Conservation (phyloP, 352 stramenopile species). For the Globisporangium irregulare region DNA sequence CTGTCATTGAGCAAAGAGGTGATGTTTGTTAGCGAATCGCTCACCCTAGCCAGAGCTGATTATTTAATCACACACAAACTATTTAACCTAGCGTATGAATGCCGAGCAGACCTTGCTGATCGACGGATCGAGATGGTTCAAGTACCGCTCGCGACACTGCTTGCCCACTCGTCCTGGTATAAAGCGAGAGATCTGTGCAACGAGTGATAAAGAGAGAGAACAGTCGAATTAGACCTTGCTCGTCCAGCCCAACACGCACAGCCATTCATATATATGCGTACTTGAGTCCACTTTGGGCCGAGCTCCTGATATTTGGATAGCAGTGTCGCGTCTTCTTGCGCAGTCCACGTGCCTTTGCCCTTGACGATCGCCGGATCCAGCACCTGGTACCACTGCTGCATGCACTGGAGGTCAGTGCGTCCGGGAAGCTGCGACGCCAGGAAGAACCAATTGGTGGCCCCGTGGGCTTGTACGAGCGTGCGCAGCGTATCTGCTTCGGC, state of each 20-base stretch:
- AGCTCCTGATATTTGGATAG: slow-evolving; percentile 38
- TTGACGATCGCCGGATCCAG: slow-evolving; percentile 49
- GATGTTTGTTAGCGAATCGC: neutral
- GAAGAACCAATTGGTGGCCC: slow-evolving; percentile 67
- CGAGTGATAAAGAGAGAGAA: neutral
- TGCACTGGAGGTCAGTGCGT: slow-evolving; percentile 70
- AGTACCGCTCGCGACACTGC: slow-evolving; percentile 70
- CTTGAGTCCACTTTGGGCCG: slow-evolving; percentile 57
- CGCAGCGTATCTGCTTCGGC: slow-evolving; percentile 34
- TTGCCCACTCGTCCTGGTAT: slow-evolving; percentile 60
- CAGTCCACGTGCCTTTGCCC: slow-evolving; percentile 55
- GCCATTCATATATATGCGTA: slow-evolving; percentile 13
- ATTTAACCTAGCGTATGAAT: neutral
- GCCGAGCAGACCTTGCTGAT: slow-evolving; percentile 34
- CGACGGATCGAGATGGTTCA: slow-evolving; percentile 54
- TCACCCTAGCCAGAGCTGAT: neutral
- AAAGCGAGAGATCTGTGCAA: slow-evolving; percentile 43
- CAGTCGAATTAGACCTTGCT: too few relatives aligned
- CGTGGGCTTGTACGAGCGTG: slow-evolving; percentile 38
- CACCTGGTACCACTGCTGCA: slow-evolving; percentile 75
- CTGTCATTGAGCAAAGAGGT: slow-evolving; percentile 20
- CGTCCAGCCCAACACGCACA: too few relatives aligned
- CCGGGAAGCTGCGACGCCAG: slow-evolving; percentile 66
- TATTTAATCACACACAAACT: neutral
- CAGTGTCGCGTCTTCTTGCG: slow-evolving; percentile 44